These are phyloP conservation scores for Tylopilus rubrobrunneus DNA, from an alignment of 768 basidiomycete genomes.

Conservation along the genomic window DNA sequence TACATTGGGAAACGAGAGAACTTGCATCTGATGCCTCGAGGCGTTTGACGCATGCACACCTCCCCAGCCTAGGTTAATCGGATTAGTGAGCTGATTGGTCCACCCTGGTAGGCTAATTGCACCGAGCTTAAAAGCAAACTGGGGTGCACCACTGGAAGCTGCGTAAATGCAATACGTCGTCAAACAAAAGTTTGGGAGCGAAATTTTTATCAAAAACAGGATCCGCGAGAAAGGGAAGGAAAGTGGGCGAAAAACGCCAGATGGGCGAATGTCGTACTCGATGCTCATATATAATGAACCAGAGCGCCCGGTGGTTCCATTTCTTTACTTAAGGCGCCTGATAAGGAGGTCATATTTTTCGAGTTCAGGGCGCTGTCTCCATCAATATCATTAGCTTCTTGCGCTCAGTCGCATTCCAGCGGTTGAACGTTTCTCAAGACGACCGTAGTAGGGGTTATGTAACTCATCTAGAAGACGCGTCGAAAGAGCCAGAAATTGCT, in stretches of 20 bases:
- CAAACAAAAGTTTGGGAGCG: too few species aligned
- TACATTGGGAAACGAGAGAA: not conserved
- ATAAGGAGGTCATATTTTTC: not conserved
- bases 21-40: not conserved
- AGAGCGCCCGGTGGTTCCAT: not conserved
- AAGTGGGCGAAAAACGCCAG: not conserved
- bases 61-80: too few species aligned
- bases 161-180: not conserved
- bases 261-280: not conserved
- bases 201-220: not conserved
- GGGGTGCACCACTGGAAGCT: not conserved
- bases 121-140: not conserved
- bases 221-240: not conserved
- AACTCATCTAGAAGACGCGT: not conserved
- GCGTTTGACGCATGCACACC: too few species aligned
- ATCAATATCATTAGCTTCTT: not conserved
- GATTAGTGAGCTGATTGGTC: not conserved
- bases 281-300: not conserved
- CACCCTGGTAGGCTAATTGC: not conserved
- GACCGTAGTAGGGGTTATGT: not conserved
- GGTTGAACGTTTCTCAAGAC: not conserved
- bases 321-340: not conserved
- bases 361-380: not conserved
- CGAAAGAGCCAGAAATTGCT: not conserved
- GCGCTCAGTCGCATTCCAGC: constrained; percentile 2